Evolutionary conservation across 2,329 filamentous ascomycete genomes (phyloP).

Genomic region (Alternaria ethzedia): DNA sequence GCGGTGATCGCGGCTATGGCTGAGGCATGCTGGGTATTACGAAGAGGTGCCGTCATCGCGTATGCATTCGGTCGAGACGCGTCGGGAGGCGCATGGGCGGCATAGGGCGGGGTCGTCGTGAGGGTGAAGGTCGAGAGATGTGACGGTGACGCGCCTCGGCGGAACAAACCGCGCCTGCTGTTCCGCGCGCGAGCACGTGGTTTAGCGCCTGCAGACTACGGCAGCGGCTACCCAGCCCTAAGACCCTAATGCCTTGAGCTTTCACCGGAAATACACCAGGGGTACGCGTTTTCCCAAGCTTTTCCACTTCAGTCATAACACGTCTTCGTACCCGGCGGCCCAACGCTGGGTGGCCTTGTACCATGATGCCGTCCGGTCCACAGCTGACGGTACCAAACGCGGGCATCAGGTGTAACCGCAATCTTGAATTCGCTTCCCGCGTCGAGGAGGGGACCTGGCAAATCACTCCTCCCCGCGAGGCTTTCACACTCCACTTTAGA

Average conservation of each 20-base stretch:
- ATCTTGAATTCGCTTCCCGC: not conserved
- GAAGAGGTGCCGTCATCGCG: conserved; percentile 37
- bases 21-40: conserved; percentile 26
- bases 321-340: conserved; percentile 6
- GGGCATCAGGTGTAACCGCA: not conserved
- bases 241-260: not conserved
- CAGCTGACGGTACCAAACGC: conserved; percentile 19
- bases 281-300: not conserved
- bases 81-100: conserved; percentile 1
- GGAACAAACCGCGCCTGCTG: conserved; percentile 1
- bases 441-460: conserved; percentile 3
- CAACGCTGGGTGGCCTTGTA: conserved; percentile 3
- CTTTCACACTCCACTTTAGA: conserved; percentile 14
- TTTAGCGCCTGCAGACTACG: conserved; percentile 4
- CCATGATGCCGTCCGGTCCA: conserved; percentile 6
- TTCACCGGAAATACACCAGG: conserved; percentile 7
- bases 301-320: conserved; percentile 13
- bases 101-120: conserved; percentile 10
- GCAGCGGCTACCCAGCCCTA: not conserved
- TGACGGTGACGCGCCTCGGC: conserved; percentile 18
- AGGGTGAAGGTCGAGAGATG: conserved; percentile 1
- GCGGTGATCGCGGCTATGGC: conserved; percentile 48
- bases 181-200: conserved; percentile 19
- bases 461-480: conserved; percentile 5
- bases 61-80: conserved; percentile 9